Conservation (phyloP, 2,329 filamentous ascomycete genomes). For the Rutstroemia sp. region DNA sequence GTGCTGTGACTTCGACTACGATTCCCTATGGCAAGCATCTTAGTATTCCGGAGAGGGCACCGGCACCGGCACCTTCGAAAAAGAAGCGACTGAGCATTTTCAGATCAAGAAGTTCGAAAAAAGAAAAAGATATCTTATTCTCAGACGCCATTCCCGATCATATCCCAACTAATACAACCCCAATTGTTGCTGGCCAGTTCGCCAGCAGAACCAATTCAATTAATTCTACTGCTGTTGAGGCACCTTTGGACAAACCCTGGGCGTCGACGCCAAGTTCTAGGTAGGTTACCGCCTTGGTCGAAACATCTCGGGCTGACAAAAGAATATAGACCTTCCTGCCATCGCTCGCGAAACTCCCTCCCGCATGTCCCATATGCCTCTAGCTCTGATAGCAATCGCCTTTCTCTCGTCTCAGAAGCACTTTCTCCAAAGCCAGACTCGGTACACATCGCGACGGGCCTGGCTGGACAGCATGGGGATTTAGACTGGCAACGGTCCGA, state of each 20-base stretch:
- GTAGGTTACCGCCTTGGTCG: background rate
- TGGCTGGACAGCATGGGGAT: constrained; percentile 3
- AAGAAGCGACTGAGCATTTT: constrained; percentile 11
- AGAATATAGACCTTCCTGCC: background rate
- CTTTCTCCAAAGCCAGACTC: constrained; percentile 15
- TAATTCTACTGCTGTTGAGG: background rate
- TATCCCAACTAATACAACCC: background rate
- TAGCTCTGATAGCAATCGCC: constrained; percentile 14
- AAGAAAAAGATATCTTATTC: background rate
- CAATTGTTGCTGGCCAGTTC: background rate
- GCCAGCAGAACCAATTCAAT: constrained; percentile 8
- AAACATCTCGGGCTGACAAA: background rate
- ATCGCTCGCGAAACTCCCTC: constrained; percentile 19
- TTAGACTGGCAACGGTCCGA: constrained; percentile 7
- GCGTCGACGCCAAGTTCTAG: background rate
- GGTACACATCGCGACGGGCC: background rate
- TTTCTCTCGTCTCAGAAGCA: constrained; percentile 24
- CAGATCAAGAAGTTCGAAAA: constrained; percentile 2
- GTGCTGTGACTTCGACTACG: background rate
- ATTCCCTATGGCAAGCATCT: background rate
- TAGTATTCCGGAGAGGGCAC: background rate
- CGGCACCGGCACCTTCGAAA: constrained; percentile 4
- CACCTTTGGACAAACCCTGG: background rate
- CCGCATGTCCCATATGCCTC: constrained; percentile 16
- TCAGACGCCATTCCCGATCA: background rate